Evolutionary conservation across 2,329 filamentous ascomycete genomes (phyloP).

Genomic region (Thielaviopsis euricoi): DNA sequence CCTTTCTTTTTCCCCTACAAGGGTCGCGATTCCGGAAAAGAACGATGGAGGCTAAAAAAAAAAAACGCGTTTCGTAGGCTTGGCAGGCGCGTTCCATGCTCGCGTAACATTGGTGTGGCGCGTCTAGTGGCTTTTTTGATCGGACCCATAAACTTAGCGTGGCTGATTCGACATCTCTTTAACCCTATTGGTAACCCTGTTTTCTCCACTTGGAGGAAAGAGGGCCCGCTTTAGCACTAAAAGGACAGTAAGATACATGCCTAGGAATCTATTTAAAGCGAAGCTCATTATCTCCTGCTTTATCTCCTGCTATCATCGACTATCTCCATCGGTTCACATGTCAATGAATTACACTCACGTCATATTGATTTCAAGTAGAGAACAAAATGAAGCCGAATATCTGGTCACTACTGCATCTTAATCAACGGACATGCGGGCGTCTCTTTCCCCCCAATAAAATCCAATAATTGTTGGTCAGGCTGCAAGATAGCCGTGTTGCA

Average conservation of each 20-base stretch:
- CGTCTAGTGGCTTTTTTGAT: neutral
- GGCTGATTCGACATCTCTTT: neutral
- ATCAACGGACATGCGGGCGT: neutral
- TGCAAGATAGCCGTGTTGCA: neutral
- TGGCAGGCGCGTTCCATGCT: neutral
- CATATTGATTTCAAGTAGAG: neutral
- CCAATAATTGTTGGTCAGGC: neutral
- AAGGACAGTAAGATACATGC: neutral
- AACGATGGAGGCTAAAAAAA: neutral
- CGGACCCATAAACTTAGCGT: neutral
- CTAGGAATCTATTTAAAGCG: neutral
- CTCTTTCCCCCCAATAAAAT: neutral
- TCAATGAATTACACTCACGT: neutral
- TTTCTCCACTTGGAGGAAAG: neutral
- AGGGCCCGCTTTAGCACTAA: neutral
- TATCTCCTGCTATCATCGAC: conserved; percentile 11
- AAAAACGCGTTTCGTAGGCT: neutral
- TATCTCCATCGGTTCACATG: conserved; percentile 8
- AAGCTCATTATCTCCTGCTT: neutral
- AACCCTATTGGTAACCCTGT: neutral
- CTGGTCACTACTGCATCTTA: too few species aligned
- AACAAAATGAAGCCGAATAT: neutral
- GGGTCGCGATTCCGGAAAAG: neutral
- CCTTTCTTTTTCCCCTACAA: neutral
- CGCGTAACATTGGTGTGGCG: neutral